Percentiles rank a stretch among this genome's conserved stretches.
Conservation (phyloP, 2,329 filamentous ascomycete genomes). For the Colletotrichum agaves region DNA sequence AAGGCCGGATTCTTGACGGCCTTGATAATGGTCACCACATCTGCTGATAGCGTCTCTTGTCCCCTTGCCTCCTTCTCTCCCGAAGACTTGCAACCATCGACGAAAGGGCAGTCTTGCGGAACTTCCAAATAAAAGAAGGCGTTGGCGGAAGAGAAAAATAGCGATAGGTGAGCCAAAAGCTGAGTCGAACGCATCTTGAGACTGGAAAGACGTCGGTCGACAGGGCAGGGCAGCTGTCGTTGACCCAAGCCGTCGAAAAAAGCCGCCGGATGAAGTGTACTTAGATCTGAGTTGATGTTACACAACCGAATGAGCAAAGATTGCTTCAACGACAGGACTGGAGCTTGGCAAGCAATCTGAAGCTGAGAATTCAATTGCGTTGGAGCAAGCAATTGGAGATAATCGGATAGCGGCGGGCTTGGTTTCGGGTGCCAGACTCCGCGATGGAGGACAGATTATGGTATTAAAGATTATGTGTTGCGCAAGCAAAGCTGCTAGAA, state of each 20-base stretch:
- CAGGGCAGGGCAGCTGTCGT: too few species aligned
- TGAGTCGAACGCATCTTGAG: constrained; percentile 54
- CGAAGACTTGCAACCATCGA: constrained; percentile 43
- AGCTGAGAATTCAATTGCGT: background rate
- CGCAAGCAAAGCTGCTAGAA: constrained; percentile 27
- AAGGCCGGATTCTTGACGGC: constrained; percentile 49
- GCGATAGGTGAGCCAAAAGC: constrained; percentile 57
- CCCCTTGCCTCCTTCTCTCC: constrained; percentile 34
- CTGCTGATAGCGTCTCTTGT: constrained; percentile 16
- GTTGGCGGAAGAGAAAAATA: constrained; percentile 57
- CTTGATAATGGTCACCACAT: constrained; percentile 29
- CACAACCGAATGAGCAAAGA: background rate
- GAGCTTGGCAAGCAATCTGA: background rate
- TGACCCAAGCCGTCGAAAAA: too few species aligned
- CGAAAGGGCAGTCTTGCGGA: constrained; percentile 47
- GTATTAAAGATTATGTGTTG: constrained; percentile 37
- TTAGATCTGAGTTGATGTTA: too few species aligned
- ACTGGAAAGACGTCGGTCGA: constrained; percentile 32
- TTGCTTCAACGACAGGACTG: background rate
- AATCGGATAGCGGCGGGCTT: constrained; percentile 6
- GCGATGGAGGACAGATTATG: constrained; percentile 36
- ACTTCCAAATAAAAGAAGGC: constrained; percentile 59
- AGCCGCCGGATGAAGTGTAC: too few species aligned
- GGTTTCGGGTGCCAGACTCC: constrained; percentile 37
- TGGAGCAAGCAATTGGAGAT: background rate